Evolutionary conservation across 441 rosid species (phyloP), one percentile per base, ranked within the genome.

Genomic region (Mallotus repandus): DNA sequence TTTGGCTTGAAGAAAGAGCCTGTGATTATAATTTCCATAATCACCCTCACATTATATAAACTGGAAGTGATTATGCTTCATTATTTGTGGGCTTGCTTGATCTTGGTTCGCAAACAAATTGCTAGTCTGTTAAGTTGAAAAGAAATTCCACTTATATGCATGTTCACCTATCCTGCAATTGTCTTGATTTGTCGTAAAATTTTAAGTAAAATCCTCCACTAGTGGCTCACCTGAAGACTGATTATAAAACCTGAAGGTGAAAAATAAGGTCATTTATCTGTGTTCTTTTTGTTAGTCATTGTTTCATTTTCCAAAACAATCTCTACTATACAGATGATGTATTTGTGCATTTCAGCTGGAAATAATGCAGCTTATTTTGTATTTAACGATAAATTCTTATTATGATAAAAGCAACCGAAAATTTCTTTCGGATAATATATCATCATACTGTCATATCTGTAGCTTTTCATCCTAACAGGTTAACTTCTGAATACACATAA

Each of bases 101-200:
- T 69, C 21, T 6, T 15, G 29, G 3, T 48, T 22, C 2, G 19
- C 9, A 35, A 54, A 18, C 21, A 18, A 15, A 14, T 61, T 35
- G 19, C 55, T 43, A 66, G 41, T 50, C 21, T 66, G 22, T 49
- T 9, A 15, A 49, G 69, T 66, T 25, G 56, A 66, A 66, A 63
- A 66, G 14, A 21, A 66, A 49, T 49, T 49, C 14, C 11, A 35
- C 65, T 7, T 15, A 18, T 16, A 16, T 61, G 15, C 65, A 14
- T 61, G 46, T 61, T 61, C 9, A 16, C 9, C 35, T 15, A 9
- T 9, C 32, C 29, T 11, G 14, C 38, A 10, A 15, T 49, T 65
- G n/a, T 19, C 18, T 38, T 64, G 6, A 12, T 65, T 22, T 48
- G 7, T 38, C 0, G 7, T 5, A 38, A 38, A 38, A 38, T 38